A percentile compares a stretch with the other conserved stretches of the same genome.
phyloP scores from a whole-genome alignment of 441 rosid genomes.

The Bocquillonia castaneifolia region DNA sequence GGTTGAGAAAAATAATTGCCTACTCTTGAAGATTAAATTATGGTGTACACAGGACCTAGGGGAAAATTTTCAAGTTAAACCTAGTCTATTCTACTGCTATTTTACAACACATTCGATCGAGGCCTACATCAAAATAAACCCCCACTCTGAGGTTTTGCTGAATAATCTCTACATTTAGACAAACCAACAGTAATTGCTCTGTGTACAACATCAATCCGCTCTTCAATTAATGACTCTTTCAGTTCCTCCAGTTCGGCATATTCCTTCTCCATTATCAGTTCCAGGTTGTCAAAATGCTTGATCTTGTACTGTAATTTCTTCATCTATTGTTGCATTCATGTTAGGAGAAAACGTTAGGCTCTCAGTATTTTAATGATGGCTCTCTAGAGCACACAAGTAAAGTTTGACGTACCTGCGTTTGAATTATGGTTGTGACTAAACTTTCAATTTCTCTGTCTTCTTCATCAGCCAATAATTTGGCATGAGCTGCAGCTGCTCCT shows the following conservation, averaged over 20 bases:
- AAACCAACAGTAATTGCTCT: constrained; percentile 43
- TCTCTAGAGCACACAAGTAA: constrained; percentile 12
- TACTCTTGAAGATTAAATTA: neutral
- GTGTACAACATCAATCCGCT: constrained; percentile 52
- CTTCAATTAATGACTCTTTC: constrained; percentile 46
- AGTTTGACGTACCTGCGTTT: constrained; percentile 56
- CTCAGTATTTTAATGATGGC: constrained; percentile 7
- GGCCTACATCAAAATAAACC: constrained; percentile 12
- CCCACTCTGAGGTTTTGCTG: constrained; percentile 29
- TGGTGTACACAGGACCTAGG: neutral
- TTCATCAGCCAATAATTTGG: constrained; percentile 71
- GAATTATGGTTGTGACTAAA: constrained; percentile 52
- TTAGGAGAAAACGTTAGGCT: constrained; percentile 10
- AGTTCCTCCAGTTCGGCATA: constrained; percentile 45
- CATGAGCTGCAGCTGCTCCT: constrained; percentile 76
- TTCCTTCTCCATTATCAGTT: constrained; percentile 74
- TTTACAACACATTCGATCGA: constrained; percentile 12
- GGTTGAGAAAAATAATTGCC: neutral
- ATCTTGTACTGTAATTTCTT: constrained; percentile 65
- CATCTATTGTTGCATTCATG: constrained; percentile 34
- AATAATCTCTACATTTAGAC: constrained; percentile 55
- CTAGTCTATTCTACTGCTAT: neutral
- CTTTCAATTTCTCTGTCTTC: constrained; percentile 74
- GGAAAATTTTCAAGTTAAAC: neutral
- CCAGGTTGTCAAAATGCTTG: constrained; percentile 58